Evolutionary conservation across 176 grass and related monocot genomes (phyloP).

Genomic region (Dactylis glomerata): DNA sequence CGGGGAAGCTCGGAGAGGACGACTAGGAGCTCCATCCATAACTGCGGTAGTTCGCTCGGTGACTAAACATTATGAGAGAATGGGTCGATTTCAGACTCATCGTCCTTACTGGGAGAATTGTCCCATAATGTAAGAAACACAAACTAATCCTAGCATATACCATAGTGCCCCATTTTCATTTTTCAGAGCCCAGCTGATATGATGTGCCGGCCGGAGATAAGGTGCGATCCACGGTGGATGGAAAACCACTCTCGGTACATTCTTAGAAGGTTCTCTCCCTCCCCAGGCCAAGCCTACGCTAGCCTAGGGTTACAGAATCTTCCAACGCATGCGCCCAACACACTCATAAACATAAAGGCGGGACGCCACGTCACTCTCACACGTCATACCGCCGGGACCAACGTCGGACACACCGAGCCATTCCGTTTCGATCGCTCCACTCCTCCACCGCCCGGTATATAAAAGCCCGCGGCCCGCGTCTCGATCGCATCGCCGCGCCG

Average conservation of each 20-base stretch:
- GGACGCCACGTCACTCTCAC: background rate
- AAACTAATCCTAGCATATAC: background rate
- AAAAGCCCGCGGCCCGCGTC: background rate
- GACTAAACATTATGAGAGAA: too few relatives aligned
- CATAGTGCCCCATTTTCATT: background rate
- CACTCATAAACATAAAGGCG: background rate
- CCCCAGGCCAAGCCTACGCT: background rate
- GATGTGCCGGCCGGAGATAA: background rate
- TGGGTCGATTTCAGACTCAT: too few relatives aligned
- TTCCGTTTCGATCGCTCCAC: background rate
- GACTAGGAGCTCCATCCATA: too few relatives aligned
- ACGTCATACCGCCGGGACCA: background rate
- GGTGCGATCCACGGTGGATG: background rate
- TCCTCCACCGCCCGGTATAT: background rate
- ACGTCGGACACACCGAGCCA: background rate
- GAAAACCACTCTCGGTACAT: background rate
- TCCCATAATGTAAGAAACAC: background rate
- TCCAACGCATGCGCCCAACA: background rate
- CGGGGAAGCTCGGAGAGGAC: too few relatives aligned
- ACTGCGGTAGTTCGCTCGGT: too few relatives aligned
- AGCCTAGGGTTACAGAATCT: background rate
- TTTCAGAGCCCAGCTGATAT: background rate
- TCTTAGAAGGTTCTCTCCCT: constrained; percentile 7
- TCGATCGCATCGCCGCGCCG: constrained; percentile 3
- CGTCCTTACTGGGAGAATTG: too few relatives aligned